Conservation (phyloP, 331 rosid genomes). For the Cucumis variabilis region DNA sequence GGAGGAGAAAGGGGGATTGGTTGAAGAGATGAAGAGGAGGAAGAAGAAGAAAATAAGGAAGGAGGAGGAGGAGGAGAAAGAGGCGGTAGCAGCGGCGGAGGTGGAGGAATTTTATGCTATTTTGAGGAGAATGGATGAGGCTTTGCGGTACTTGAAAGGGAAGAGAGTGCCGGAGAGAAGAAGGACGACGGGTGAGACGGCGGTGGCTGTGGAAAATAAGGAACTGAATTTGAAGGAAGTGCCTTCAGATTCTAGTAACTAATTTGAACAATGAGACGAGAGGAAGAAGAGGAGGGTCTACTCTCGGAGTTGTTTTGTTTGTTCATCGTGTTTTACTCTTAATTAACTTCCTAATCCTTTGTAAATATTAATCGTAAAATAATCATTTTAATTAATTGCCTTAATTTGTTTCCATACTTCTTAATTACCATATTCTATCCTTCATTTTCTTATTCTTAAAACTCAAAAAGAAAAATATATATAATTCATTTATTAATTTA, state of each 20-base stretch:
- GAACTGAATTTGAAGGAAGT: slow-evolving; percentile 22
- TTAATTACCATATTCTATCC: not conserved
- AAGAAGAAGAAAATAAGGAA: slow-evolving; percentile 4
- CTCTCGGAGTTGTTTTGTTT: not conserved
- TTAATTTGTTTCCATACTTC: not conserved
- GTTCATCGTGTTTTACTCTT: not conserved
- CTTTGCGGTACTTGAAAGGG: slow-evolving; percentile 64
- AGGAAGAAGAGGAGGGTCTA: not conserved
- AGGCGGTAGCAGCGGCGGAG: not conserved
- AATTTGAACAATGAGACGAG: not conserved
- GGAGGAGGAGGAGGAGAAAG: not conserved
- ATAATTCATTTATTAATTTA: too few relatives aligned
- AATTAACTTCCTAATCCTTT: not conserved
- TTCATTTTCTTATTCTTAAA: too few relatives aligned
- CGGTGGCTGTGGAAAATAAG: not conserved
- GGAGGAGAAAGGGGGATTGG: slow-evolving; percentile 32
- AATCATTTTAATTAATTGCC: not conserved
- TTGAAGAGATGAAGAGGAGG: slow-evolving; percentile 12
- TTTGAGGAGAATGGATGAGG: slow-evolving; percentile 70
- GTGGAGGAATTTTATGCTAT: slow-evolving; percentile 73
- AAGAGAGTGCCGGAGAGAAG: not conserved
- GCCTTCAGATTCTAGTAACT: not conserved
- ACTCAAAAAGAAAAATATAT: too few relatives aligned
- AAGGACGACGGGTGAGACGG: not conserved
- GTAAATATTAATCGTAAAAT: not conserved